Evolutionary conservation across 176 grass and related monocot genomes (phyloP).

Genomic region (Rhipidocladum racemiflorum): DNA sequence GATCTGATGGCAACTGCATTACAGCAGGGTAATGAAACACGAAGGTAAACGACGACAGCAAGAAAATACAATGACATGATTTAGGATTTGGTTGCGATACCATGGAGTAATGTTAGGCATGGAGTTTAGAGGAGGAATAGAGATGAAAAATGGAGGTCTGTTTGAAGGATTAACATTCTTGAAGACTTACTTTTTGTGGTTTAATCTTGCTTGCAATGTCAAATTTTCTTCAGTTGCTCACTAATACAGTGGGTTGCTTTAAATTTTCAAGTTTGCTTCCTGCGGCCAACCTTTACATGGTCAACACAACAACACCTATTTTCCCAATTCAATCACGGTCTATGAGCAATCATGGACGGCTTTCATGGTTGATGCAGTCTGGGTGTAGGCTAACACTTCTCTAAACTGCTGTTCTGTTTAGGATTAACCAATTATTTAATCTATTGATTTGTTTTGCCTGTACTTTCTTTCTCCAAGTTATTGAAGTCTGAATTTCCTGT

Average conservation of each 20-base stretch:
- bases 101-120: not conserved
- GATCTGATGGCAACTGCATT: not conserved
- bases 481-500: not conserved
- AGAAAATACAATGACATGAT: not conserved
- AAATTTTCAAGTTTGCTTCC: not conserved
- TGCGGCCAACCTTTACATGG: not conserved
- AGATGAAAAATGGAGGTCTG: not conserved
- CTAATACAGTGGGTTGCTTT: not conserved
- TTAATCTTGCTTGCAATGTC: not conserved
- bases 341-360: not conserved
- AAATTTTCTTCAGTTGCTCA: not conserved
- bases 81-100: not conserved
- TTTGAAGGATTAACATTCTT: not conserved
- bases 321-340: not conserved
- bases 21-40: not conserved
- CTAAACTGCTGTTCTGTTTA: not conserved
- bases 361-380: not conserved
- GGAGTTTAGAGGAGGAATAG: not conserved
- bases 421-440: not conserved
- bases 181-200: not conserved
- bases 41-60: not conserved
- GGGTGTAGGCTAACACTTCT: not conserved
- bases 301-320: not conserved
- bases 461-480: not conserved
- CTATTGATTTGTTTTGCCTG: not conserved